Conservation (phyloP, 2,329 filamentous ascomycete species). For the Aspergillus terreus region DNA sequence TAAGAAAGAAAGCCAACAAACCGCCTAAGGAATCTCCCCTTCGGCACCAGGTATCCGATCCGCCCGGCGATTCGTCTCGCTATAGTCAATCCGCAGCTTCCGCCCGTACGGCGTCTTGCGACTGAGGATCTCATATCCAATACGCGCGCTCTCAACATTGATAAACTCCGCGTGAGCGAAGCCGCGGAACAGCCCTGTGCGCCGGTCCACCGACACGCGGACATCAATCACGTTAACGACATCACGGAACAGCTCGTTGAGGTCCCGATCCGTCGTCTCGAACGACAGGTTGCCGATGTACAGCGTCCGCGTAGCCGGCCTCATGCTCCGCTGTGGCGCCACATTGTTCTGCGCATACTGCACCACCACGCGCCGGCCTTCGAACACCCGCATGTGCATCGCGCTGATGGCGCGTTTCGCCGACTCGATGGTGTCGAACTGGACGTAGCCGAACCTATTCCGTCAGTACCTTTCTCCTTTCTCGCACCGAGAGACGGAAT, state of each 20-base stretch:
- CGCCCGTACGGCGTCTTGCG: slow-evolving; percentile 63
- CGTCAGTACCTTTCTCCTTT: neutral
- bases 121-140: slow-evolving; percentile 55
- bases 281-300: slow-evolving; percentile 86
- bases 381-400: slow-evolving; percentile 58
- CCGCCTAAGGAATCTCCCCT: neutral
- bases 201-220: slow-evolving; percentile 76
- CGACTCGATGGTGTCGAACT: slow-evolving; percentile 52
- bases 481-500: neutral
- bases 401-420: slow-evolving; percentile 56
- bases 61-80: slow-evolving; percentile 20
- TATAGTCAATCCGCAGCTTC: slow-evolving; percentile 63
- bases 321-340: slow-evolving; percentile 14
- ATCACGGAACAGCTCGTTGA: slow-evolving; percentile 71
- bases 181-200: slow-evolving; percentile 74
- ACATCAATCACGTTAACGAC: slow-evolving; percentile 70
- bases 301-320: slow-evolving; percentile 60
- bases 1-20: neutral
- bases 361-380: slow-evolving; percentile 62
- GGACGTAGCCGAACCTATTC: slow-evolving; percentile 62
- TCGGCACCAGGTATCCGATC: neutral
- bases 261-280: slow-evolving; percentile 77
- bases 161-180: slow-evolving; percentile 82
- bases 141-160: slow-evolving; percentile 61
- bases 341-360: slow-evolving; percentile 50